Base-by-base conservation (phyloP, 331 rosid species). In the Rhamnella rubrinervis region DNA sequence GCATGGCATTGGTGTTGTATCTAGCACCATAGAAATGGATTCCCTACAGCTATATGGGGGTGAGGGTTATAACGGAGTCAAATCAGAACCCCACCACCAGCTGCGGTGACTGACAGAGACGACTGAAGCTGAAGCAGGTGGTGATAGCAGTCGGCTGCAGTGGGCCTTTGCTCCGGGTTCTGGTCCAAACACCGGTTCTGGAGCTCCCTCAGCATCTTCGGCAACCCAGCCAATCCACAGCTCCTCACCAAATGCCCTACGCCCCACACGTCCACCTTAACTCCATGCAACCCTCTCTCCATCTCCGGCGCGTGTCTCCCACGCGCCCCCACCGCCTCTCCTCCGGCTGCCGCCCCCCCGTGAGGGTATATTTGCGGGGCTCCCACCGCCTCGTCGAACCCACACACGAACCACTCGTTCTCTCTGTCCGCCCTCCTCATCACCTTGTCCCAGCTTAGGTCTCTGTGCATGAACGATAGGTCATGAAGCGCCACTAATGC, bases 101-200 rank as follows among this genome's bases (percentile, higher is more conserved):
- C 80, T 5, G 75, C 57, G 16, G 81, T 44, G 44, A 67, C 84
- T 40, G 88, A 74, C 78, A 85, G 66, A 41, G 95, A 84, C 0
- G 91, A 81, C 88, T 93, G 98, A 17, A 95, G 77, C 89, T 95
- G 98, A 53, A 95, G 80, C 87, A 95, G 81, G 72, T 89, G 96
- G 88, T 91, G 98, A 83, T 95, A 95, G 66, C 97, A 95, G 76
- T 95, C 98, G 49, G 98, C 98, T 20, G 93, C 98, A 26, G 96
- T 91, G 3, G 97, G 98, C 63, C 98, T 81, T 39, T 76, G 86
- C 84, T 95, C 98, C 6, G 97, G 86, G 75, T 85, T 95, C 73
- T 81, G 92, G 25, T 91, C 97, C 91, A 95, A 78, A 71, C 98
- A 95, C 78, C 92, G 79, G 4, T 71, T 78, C 73, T 91, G 88